A percentile compares a stretch with the other conserved stretches of the same genome.
Evolutionary conservation across 2,329 filamentous ascomycete species (phyloP).

Genomic region (Diaporthe citri): DNA sequence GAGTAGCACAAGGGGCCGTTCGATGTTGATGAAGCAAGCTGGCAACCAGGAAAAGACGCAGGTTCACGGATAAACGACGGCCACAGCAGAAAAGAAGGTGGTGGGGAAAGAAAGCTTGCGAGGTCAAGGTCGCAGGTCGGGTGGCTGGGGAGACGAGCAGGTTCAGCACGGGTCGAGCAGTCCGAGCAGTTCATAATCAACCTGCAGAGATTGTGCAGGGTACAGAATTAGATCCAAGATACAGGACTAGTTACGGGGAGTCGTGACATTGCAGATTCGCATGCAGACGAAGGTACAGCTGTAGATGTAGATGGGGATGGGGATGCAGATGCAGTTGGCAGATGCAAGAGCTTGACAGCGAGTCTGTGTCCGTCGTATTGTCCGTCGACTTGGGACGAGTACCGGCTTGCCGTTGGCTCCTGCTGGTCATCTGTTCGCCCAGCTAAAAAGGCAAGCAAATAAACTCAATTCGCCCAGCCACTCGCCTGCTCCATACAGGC

Average conservation of each 20-base stretch:
- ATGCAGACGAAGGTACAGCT: not conserved
- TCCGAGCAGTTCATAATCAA: not conserved
- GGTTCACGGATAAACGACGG: not conserved
- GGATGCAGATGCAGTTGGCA: not conserved
- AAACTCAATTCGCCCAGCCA: constrained; percentile 22
- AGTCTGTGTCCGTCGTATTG: not conserved
- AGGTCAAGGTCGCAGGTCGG: not conserved
- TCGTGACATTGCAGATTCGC: constrained; percentile 15
- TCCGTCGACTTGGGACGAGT: constrained; percentile 7
- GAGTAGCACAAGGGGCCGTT: not conserved
- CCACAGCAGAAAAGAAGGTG: constrained; percentile 15
- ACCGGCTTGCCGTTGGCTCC: not conserved
- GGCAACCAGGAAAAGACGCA: not conserved
- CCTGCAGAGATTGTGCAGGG: constrained; percentile 9
- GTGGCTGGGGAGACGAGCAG: constrained; percentile 21
- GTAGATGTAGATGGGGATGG: not conserved
- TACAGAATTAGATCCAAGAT: not conserved
- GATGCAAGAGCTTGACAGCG: not conserved
- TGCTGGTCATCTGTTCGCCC: not conserved
- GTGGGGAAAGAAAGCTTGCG: constrained; percentile 19
- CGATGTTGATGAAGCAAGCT: constrained; percentile 10
- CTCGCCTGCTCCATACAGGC: not conserved
- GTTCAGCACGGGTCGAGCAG: not conserved
- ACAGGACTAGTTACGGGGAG: not conserved
- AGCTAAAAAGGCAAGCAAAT: not conserved